phyloP scores from a whole-genome alignment of 352 stramenopile species.

The Phytophthora cryptogea region DNA sequence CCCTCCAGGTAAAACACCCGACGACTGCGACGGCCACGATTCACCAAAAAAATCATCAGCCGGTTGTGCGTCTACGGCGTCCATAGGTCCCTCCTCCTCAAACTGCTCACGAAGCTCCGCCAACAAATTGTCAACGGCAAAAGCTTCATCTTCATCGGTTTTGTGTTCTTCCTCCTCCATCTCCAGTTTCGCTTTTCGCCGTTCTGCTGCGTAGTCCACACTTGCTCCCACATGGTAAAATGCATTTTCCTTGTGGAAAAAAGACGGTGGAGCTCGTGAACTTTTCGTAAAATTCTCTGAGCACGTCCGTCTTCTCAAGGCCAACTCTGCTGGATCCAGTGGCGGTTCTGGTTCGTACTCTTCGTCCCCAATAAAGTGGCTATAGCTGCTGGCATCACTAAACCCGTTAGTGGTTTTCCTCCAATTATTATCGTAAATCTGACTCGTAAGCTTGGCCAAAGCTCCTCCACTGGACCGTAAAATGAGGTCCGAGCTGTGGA shows the following conservation, averaged over 20 bases:
- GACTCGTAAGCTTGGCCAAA: conserved; percentile 17
- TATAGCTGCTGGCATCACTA: conserved; percentile 21
- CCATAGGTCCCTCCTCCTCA: conserved; percentile 21
- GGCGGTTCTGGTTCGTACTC: conserved; percentile 33
- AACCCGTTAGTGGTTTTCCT: conserved; percentile 22
- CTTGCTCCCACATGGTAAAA: conserved; percentile 5
- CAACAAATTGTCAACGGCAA: conserved; percentile 16
- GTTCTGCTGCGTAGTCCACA: conserved; percentile 14
- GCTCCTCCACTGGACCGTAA: conserved; percentile 22
- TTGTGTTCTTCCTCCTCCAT: conserved; percentile 37
- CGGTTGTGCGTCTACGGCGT: conserved; percentile 7
- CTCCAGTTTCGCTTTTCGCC: conserved; percentile 5
- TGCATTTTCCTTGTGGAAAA: conserved; percentile 24
- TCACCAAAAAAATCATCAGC: conserved; percentile 27
- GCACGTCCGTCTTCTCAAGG: conserved; percentile 31
- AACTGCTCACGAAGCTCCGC: conserved; percentile 22
- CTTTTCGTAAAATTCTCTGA: conserved; percentile 48
- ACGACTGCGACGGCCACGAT: conserved; percentile 21
- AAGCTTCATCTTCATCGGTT: conserved; percentile 24
- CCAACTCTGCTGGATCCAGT: conserved; percentile 25
- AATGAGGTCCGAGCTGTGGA: conserved; percentile 68
- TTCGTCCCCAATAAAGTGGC: conserved; percentile 12
- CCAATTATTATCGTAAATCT: conserved; percentile 17
- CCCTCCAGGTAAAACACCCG: not conserved
- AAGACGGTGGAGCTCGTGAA: conserved; percentile 26